These are phyloP conservation scores for Neodidymelliopsis sp. DNA, from an alignment of 2,329 filamentous ascomycete genomes.

Conservation along the genomic window DNA sequence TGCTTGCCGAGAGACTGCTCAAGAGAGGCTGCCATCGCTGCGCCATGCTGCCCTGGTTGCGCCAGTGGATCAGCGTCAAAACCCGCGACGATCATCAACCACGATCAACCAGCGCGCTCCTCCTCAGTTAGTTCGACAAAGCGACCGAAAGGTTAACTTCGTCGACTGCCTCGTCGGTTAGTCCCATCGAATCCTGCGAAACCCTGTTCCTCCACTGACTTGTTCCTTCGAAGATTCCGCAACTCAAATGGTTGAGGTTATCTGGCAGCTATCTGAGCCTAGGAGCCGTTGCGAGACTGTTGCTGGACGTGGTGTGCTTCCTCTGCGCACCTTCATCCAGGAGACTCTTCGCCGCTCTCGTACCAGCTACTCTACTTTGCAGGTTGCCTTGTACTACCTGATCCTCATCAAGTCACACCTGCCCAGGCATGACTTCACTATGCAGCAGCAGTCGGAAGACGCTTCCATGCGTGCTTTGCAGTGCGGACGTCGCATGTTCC, in stretches of 20 bases:
- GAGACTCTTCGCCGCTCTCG: slow-evolving; percentile 94
- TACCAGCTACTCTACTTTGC: slow-evolving; percentile 95
- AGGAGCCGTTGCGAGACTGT: slow-evolving; percentile 74
- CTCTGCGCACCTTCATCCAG: slow-evolving; percentile 94
- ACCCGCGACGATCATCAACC: slow-evolving; percentile 65
- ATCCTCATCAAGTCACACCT: slow-evolving; percentile 92
- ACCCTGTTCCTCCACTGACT: slow-evolving; percentile 42
- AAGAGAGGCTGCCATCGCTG: slow-evolving; percentile 44
- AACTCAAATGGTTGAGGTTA: slow-evolving; percentile 94
- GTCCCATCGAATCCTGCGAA: slow-evolving; percentile 53
- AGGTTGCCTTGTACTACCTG: slow-evolving; percentile 95
- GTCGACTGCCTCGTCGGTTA: slow-evolving; percentile 98
- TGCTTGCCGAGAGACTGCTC: slow-evolving; percentile 45
- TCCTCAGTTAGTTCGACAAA: slow-evolving; percentile 82
- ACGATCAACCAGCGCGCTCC: slow-evolving; percentile 68
- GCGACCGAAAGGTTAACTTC: slow-evolving; percentile 91
- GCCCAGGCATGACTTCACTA: slow-evolving; percentile 82
- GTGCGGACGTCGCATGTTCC: slow-evolving; percentile 96
- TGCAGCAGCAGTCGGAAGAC: slow-evolving; percentile 77
- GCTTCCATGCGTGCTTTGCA: slow-evolving; percentile 81
- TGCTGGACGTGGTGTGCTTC: slow-evolving; percentile 77
- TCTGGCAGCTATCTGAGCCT: slow-evolving; percentile 91
- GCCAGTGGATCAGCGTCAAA: slow-evolving; percentile 68
- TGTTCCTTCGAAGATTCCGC: slow-evolving; percentile 77
- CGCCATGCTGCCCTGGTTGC: slow-evolving; percentile 54